Evolutionary conservation across 805 yeast species (phyloP), one percentile per base, ranked within the genome.

Genomic region (Candida nonsorbophila): DNA sequence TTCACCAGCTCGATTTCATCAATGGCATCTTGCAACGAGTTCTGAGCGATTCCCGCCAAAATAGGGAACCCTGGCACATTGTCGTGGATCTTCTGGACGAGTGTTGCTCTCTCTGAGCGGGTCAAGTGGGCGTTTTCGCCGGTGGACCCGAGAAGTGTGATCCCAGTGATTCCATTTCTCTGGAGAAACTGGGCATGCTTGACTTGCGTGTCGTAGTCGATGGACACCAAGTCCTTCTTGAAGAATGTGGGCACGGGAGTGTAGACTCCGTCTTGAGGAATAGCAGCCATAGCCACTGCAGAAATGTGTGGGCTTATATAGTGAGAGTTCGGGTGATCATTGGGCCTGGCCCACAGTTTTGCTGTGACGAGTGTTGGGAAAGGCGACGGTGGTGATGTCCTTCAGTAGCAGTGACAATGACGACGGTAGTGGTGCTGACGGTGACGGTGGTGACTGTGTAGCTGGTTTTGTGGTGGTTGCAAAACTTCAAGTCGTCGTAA

Each of bases 171-270:
- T 7, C 78, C 77, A 34, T 52, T 55, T 14, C 55, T 43, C 23
- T 61, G 47, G 25, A 73, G 51, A 45, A 42, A 58, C 25, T 58
- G 54, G 20, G 74, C 66, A 40, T 70, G 76, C 26, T 54, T 47
- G 25, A 65, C 49, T 41, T 67, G 72, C 16, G 76, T 47, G 3
- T 60, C 71, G 25, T 46, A 42, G 42, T 72, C 77, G 20, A 71
- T 51, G 3, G 68, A 51, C 20, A 32, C 32, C 20, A 55, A 56
- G 32, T 61, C 65, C 25, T 47, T 48, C 41, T 67, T 64, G 67
- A 70, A 72, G 46, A 74, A 73, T 5, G 79, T 72, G 34, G 74
- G 73, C 9, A 62, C 55, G 17, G 79, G 79, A 7, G 74, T 67
- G 51, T 73, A 74, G 22, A 74, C 55, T 20, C 74, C 74, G 21